Evolutionary conservation across 164 flowering plant genomes (phyloP).

Genomic region (Santalum album): DNA sequence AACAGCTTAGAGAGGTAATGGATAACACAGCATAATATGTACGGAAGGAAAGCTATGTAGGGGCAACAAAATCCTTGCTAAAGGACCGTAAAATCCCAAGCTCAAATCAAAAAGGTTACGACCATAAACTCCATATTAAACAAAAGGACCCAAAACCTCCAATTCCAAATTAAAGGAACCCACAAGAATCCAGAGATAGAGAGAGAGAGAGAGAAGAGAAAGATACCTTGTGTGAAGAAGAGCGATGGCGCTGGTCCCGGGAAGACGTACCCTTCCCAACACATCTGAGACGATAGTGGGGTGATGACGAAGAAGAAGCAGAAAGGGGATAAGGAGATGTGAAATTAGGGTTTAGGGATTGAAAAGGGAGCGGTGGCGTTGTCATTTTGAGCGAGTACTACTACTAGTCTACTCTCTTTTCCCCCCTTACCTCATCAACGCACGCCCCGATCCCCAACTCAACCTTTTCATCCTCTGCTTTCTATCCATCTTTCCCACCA

Average conservation of each 20-base stretch:
- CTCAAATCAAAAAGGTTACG: background rate
- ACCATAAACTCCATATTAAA: background rate
- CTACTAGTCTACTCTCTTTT: no score
- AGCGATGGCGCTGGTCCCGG: background rate
- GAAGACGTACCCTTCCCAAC: background rate
- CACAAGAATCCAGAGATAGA: background rate
- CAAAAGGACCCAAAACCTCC: background rate
- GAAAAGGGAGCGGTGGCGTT: no score
- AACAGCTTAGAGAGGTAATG: no score
- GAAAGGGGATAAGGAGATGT: background rate
- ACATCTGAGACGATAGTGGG: background rate
- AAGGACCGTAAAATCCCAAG: background rate
- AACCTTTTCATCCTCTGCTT: background rate
- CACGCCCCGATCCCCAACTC: background rate
- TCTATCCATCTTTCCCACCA: background rate
- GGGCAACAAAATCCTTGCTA: no score
- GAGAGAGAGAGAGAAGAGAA: background rate
- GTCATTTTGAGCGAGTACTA: no score
- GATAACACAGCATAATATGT: no score
- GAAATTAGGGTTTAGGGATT: background rate
- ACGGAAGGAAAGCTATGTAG: no score
- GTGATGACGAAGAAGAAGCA: conserved; percentile 2
- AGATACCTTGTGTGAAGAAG: conserved; percentile 19
- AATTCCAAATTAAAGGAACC: no score
- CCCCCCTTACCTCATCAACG: no score